Evolutionary conservation across 257 asterid species (phyloP).

Genomic region (Anisodus acutangulus): DNA sequence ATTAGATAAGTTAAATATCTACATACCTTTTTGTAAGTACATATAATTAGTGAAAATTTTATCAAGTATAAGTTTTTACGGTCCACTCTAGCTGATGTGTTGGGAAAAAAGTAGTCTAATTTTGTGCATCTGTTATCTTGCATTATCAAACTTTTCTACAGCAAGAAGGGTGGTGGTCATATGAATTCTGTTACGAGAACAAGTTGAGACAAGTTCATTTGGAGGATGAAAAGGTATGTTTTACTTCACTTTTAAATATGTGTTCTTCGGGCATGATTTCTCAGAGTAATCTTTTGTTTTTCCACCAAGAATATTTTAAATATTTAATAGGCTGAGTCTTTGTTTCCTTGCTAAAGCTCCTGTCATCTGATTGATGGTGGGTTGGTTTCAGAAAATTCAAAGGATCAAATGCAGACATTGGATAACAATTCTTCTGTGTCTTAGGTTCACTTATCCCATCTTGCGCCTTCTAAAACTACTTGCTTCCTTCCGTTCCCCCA

Average conservation of each 20-base stretch:
- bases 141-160: constrained; percentile 48
- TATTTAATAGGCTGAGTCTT: background rate
- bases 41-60: background rate
- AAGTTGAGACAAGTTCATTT: constrained; percentile 81
- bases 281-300: background rate
- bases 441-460: background rate
- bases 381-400: background rate
- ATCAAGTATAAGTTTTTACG: background rate
- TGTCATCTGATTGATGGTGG: background rate
- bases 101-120: background rate
- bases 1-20: background rate
- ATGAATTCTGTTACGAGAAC: constrained; percentile 88
- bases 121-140: constrained; percentile 34
- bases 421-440: background rate
- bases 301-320: background rate
- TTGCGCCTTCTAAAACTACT: background rate
- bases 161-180: constrained; percentile 99
- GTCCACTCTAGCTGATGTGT: background rate
- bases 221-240: constrained; percentile 88
- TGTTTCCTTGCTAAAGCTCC: constrained; percentile 23
- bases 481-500: background rate
- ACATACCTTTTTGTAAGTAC: background rate
- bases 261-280: background rate
- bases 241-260: constrained; percentile 26
- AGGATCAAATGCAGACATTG: background rate